Conservation (phyloP, 1,139 yeast species). For the Ashbya aceris region DNA sequence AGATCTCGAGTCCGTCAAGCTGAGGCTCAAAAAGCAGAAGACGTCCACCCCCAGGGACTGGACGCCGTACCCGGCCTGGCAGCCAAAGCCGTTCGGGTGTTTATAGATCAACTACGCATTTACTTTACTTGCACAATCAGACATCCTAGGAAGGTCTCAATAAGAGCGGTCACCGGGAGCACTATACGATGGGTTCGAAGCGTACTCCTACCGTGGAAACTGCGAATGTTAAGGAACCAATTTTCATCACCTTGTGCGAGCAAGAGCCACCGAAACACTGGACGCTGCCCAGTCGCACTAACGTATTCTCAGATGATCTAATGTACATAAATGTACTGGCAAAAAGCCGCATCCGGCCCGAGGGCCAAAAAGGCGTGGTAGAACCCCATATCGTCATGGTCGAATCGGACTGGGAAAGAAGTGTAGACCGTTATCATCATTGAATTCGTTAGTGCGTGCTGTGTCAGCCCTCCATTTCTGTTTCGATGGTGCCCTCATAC, state of each 20-base stretch:
- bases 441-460: constrained; percentile 10
- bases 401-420: constrained; percentile 91
- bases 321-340: constrained; percentile 63
- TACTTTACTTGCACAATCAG: constrained; percentile 34
- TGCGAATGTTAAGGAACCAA: constrained; percentile 72
- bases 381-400: constrained; percentile 79
- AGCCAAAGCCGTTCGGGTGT: constrained; percentile 40
- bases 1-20: constrained; percentile 27
- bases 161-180: constrained; percentile 70
- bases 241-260: constrained; percentile 55
- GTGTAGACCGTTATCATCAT: constrained; percentile 39
- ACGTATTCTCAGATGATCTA: constrained; percentile 32
- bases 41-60: constrained; percentile 1
- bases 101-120: constrained; percentile 10
- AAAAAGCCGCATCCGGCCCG: constrained; percentile 45
- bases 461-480: background rate
- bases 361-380: constrained; percentile 28
- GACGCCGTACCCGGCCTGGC: constrained; percentile 29
- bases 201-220: constrained; percentile 90
- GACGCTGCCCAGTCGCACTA: too few relatives aligned
- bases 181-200: constrained; percentile 70
- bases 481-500: constrained; percentile 4
- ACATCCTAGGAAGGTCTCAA: constrained; percentile 53
- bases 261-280: background rate
- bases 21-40: constrained; percentile 15